These are phyloP conservation scores for Suillus lakei DNA, from an alignment of 768 basidiomycete genomes.

Conservation along the genomic window DNA sequence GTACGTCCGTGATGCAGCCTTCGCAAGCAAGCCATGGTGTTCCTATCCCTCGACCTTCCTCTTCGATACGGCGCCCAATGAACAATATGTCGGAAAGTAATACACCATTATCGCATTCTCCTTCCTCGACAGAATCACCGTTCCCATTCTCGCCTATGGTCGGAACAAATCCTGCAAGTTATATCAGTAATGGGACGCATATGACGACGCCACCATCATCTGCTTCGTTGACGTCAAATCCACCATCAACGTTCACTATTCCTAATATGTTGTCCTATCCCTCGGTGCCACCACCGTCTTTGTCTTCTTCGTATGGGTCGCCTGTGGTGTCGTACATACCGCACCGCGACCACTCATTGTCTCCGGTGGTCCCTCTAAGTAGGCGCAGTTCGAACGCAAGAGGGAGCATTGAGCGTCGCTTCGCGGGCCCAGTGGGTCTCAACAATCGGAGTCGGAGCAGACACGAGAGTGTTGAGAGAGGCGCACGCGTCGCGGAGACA, in stretches of 20 bases:
- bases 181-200: slow-evolving; percentile 62
- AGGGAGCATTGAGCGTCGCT: slow-evolving; percentile 35
- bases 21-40: slow-evolving; percentile 55
- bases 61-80: slow-evolving; percentile 62
- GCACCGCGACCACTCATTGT: slow-evolving; percentile 52
- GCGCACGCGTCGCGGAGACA: slow-evolving; percentile 73
- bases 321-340: slow-evolving; percentile 55
- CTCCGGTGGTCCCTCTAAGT: slow-evolving; percentile 58
- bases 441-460: slow-evolving; percentile 50
- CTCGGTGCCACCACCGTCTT: slow-evolving; percentile 80
- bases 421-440: slow-evolving; percentile 28
- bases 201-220: slow-evolving; percentile 79
- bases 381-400: slow-evolving; percentile 53
- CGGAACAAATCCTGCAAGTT: slow-evolving; percentile 58
- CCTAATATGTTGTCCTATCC: slow-evolving; percentile 69
- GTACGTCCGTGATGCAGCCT: slow-evolving; percentile 27
- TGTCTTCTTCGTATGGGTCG: slow-evolving; percentile 80
- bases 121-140: slow-evolving; percentile 68
- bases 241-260: slow-evolving; percentile 33
- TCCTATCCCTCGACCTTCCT: slow-evolving; percentile 76
- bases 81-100: slow-evolving; percentile 54
- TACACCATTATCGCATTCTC: slow-evolving; percentile 68
- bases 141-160: slow-evolving; percentile 68
- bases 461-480: slow-evolving; percentile 63
- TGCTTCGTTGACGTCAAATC: slow-evolving; percentile 52